Base-by-base conservation (phyloP, 306 rosid genomes). In the Ceratonia siliqua region DNA sequence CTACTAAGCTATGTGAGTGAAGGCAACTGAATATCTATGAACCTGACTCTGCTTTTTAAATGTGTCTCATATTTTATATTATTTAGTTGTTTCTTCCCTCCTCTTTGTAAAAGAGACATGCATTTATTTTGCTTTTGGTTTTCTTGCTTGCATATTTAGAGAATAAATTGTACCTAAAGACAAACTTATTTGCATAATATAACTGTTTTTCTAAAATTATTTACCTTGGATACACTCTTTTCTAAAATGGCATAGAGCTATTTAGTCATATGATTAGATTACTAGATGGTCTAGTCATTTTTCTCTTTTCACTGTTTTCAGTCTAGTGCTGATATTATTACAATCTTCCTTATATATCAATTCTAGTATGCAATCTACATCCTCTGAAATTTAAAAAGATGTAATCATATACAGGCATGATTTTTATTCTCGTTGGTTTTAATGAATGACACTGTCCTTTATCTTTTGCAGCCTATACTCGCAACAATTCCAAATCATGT, bases 401-500 rank as follows among this genome's bases (percentile, higher is more conserved):
- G 61, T 53, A 64, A 65, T 70, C 55, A 43, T 58, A 43, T 72
- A 64, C 42, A 62, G n/a, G 56, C 32, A 30, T 25, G 32, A 27
- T 52, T 58, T 72, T 72, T 36, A n/a, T 72, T 41, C 46, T 78
- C 32, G n/a, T 42, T 11, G 58, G 57, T n/a, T 72, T 57, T 56
- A 66, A 50, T 64, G 62, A 78, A 58, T 65, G 49, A 57, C 68
- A 20, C 14, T 41, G 54, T 24, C 45, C 20, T 6, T 65, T 32
- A 59, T 48, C 50, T 52, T 72, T 79, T 67, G 43, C 84, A 94
- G 99, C 86, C 92, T 74, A 79, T 94, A 69, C 58, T 94, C 81
- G 96, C 93, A 55, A 94, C 95, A 69, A 67, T 81, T 73, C 99
- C 97, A 38, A 90, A 86, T 79, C 65, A 46, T 10, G 76, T 57